Conservation (phyloP, 164 flowering plant species). For the Protea cynaroides region DNA sequence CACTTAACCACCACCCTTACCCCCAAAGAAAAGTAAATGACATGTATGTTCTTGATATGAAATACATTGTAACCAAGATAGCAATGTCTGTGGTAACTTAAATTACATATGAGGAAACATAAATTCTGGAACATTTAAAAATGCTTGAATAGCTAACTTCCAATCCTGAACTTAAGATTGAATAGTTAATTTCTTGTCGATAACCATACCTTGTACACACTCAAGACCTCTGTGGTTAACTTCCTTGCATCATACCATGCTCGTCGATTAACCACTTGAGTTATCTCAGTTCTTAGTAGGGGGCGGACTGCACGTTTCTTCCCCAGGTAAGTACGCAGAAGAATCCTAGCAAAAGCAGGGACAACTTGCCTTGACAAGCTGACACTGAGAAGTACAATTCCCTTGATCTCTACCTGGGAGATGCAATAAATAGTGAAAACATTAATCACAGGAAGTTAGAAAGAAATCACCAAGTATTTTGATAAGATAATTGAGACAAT, state of each 20-base stretch:
- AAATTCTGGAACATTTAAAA: too few species aligned
- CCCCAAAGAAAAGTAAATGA: too few species aligned
- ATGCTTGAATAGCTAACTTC: too few species aligned
- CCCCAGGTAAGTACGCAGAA: slow-evolving; percentile 76
- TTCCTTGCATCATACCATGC: slow-evolving; percentile 95
- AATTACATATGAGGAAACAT: too few species aligned
- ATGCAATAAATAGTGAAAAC: not conserved
- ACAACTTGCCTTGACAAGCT: slow-evolving; percentile 90
- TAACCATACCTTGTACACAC: slow-evolving; percentile 72
- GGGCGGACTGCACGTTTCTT: slow-evolving; percentile 87
- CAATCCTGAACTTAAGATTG: too few species aligned
- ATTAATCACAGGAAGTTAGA: not conserved
- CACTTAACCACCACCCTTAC: too few species aligned
- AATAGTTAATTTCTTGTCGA: too few species aligned
- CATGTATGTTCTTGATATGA: too few species aligned
- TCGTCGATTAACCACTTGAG: slow-evolving; percentile 86
- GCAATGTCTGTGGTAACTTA: too few species aligned
- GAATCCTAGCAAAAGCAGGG: slow-evolving; percentile 86
- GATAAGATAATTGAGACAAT: not conserved
- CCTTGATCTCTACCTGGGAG: slow-evolving; percentile 65
- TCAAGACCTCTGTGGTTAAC: slow-evolving; percentile 71
- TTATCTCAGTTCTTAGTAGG: slow-evolving; percentile 79
- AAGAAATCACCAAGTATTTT: not conserved
- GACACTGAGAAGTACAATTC: slow-evolving; percentile 67
- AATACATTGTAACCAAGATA: too few species aligned